These are phyloP conservation scores for Backusella westeae DNA, from an alignment of 192 early-diverging fungal species.

Conservation along the genomic window DNA sequence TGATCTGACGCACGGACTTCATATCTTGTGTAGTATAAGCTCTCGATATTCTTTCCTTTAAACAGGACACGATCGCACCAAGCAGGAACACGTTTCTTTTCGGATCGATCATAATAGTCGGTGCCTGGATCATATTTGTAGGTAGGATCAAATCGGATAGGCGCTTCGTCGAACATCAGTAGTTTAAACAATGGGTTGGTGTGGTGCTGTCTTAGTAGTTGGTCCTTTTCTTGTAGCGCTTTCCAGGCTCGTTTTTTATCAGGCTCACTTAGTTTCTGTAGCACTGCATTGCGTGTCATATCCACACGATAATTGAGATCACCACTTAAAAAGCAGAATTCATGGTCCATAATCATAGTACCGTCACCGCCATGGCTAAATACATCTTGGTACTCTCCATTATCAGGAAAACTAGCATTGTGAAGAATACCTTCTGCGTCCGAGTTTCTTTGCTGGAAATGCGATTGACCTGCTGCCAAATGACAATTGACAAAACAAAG, in stretches of 20 bases:
- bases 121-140: conserved; percentile 96
- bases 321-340: conserved; percentile 76
- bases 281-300: conserved; percentile 59
- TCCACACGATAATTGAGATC: conserved; percentile 96
- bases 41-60: conserved; percentile 43
- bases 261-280: conserved; percentile 32
- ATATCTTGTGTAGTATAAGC: conserved; percentile 58
- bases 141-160: conserved; percentile 85
- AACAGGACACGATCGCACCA: conserved; percentile 95
- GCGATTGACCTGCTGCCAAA: conserved; percentile 81
- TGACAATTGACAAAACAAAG: conserved; percentile 87
- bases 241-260: conserved; percentile 40
- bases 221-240: conserved; percentile 62
- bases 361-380: conserved; percentile 89
- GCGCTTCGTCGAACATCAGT: conserved; percentile 72
- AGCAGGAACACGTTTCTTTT: conserved; percentile 90
- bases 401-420: conserved; percentile 25
- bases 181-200: conserved; percentile 74
- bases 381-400: conserved; percentile 38
- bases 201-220: conserved; percentile 48
- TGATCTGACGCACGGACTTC: conserved; percentile 83
- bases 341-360: conserved; percentile 75
- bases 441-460: conserved; percentile 69
- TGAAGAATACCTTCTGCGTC: conserved; percentile 71
- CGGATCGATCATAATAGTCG: conserved; percentile 85